These are phyloP conservation scores for Monosporascus sp. DNA, from an alignment of 2,329 filamentous ascomycete genomes.

Conservation along the genomic window DNA sequence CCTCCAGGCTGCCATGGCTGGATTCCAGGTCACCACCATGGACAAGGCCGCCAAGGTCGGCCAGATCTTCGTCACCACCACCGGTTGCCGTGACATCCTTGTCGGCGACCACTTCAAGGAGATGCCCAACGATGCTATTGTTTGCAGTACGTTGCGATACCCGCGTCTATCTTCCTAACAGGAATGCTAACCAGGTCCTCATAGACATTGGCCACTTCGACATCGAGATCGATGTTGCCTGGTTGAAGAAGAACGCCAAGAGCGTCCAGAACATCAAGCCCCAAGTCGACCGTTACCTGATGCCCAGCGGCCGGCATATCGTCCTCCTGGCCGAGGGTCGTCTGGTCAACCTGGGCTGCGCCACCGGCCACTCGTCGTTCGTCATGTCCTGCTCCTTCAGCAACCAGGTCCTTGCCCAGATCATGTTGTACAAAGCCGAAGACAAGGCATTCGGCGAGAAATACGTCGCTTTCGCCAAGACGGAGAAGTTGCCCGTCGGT, in stretches of 20 bases:
- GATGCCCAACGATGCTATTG: constrained; percentile 97
- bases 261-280: constrained; percentile 99
- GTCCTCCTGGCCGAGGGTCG: constrained; percentile 98
- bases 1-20: constrained; percentile 95
- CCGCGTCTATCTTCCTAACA: constrained; percentile 4
- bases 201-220: constrained; percentile 99
- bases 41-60: constrained; percentile 84
- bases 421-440: constrained; percentile 91
- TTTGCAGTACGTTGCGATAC: constrained; percentile 68
- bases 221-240: constrained; percentile 99
- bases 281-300: constrained; percentile 96
- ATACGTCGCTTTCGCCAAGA: constrained; percentile 94
- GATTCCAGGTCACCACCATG: constrained; percentile 96
- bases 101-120: constrained; percentile 85
- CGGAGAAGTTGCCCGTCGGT: constrained; percentile 81
- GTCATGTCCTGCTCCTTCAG: constrained; percentile 99
- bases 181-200: constrained; percentile 10
- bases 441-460: constrained; percentile 85
- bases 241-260: constrained; percentile 95
- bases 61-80: constrained; percentile 99
- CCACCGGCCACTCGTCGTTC: constrained; percentile 98
- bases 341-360: constrained; percentile 98
- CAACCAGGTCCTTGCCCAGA: constrained; percentile 99
- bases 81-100: constrained; percentile 97
- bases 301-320: constrained; percentile 92